Evolutionary conservation across 2,329 filamentous ascomycete genomes (phyloP).

Genomic region (Ophiostoma perfectum): DNA sequence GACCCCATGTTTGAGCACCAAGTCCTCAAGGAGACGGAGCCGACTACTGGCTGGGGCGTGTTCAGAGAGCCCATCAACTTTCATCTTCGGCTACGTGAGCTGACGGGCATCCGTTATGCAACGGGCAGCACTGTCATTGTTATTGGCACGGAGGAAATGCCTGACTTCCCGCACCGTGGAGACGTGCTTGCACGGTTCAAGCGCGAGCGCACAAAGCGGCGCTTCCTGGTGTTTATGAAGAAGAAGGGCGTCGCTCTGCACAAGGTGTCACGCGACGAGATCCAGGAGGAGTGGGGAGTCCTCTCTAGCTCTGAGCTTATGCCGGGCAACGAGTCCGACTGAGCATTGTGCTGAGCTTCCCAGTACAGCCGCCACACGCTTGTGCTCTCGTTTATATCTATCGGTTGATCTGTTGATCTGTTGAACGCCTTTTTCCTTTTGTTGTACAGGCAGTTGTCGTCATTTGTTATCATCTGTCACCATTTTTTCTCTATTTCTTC

Average conservation of each 20-base stretch:
- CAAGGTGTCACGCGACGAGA: constrained; percentile 29
- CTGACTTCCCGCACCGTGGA: constrained; percentile 36
- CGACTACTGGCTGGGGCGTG: constrained; percentile 42
- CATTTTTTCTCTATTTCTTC: background rate
- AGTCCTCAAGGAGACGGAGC: constrained; percentile 43
- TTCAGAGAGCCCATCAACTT: constrained; percentile 50
- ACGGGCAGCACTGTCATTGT: constrained; percentile 40
- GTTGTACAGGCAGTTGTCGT: too few relatives aligned
- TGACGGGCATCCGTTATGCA: constrained; percentile 44
- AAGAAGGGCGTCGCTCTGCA: constrained; percentile 40
- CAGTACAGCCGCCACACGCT: too few relatives aligned
- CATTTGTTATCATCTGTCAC: background rate
- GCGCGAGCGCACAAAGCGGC: constrained; percentile 46
- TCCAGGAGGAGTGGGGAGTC: constrained; percentile 35
- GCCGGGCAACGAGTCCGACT: constrained; percentile 28
- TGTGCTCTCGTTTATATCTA: too few relatives aligned
- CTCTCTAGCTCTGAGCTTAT: constrained; percentile 35
- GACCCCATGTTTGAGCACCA: constrained; percentile 48
- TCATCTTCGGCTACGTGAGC: constrained; percentile 43
- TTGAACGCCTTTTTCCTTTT: too few relatives aligned
- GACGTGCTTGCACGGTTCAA: constrained; percentile 50
- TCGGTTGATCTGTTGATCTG: too few relatives aligned
- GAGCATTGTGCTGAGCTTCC: background rate
- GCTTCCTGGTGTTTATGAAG: constrained; percentile 46
- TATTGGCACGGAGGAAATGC: constrained; percentile 36